phyloP scores from a whole-genome alignment of 139 green algal genomes.

The Tetraselmis striata region DNA sequence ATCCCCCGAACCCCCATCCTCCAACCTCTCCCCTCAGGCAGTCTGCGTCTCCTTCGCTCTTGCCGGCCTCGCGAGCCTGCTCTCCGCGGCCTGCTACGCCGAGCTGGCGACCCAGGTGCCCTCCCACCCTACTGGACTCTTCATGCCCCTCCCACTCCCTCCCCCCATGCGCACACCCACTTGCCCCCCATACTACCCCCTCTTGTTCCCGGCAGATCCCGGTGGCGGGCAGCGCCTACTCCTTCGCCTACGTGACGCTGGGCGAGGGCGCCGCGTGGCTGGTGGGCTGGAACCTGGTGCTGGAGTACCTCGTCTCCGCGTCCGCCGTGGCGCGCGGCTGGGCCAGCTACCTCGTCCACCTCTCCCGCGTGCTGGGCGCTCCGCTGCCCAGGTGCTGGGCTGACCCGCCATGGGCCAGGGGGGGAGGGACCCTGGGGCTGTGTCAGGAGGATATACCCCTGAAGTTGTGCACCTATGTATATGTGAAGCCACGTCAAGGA shows the following conservation, averaged over 20 bases:
- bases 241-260: conserved; percentile 9
- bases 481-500: no score
- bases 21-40: neutral
- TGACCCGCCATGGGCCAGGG: no score
- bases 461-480: no score
- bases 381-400: conserved; percentile 2
- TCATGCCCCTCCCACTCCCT: neutral
- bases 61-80: conserved; percentile 4
- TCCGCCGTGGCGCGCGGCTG: conserved; percentile 8
- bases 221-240: conserved; percentile 11
- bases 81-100: conserved; percentile 12
- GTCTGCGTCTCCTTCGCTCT: conserved; percentile 10
- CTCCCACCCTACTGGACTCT: no score
- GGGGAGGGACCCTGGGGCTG: no score
- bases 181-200: neutral
- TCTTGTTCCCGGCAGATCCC: conserved; percentile 1
- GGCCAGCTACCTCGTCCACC: neutral
- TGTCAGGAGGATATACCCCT: no score
- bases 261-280: conserved; percentile 10
- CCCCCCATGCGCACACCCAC: neutral
- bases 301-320: conserved; percentile 11
- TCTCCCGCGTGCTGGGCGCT: neutral
- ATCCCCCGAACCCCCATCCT: no score
- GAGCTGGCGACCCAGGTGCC: conserved; percentile 4
- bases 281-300: conserved; percentile 12